Evolutionary conservation across 2,329 filamentous ascomycete genomes (phyloP), one percentile per base, ranked within the genome.

Genomic region (Chrysoporthe puriensis): DNA sequence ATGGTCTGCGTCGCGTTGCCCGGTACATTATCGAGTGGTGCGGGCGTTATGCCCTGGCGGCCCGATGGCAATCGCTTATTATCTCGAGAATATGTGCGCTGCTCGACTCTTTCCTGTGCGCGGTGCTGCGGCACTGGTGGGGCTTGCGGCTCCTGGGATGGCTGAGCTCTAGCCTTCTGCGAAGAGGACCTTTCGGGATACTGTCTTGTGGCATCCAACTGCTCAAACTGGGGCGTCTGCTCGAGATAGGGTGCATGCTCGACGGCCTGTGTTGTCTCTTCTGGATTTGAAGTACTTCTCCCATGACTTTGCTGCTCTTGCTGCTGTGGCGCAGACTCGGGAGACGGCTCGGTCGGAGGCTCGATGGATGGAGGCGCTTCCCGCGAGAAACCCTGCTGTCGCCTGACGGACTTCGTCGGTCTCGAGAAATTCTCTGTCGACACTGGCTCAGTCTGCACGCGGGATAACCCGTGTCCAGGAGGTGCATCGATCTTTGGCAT

Each of bases 361-460:
- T 68, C 66, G 56, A 70, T 44, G 66, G 71, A 46, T 16, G 71
- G 68, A 18, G 75, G 63, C 14, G 77, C 74, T 36, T 87, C 84
- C 69, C 81, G 79, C 43, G 83, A 81, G 71, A 84, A 84, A 52
- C 82, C 82, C 64, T 84, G 82, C 70, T 84, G 80, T 69, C 82
- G 78, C 66, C 84, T 78, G 32, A 84, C 79, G 44, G 83, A 78
- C 66, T 81, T 76, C 13, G 79, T 81, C 11, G 90, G 88, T 9
- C 88, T 82, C 13, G 90, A 91, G 74, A 88, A 90, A 72, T 90
- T 91, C 69, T 86, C 86, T 7, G 81, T 76, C 9, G 82, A 79
- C 36, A 84, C 78, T 3, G 92, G 90, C 74, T 95, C 92, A 4
- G 92, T 92, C 74, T 91, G 87, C 1, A 91, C 87, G 71, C 89